Conservation (phyloP, 2,329 filamentous ascomycete genomes). For the Diatrype stigma region DNA sequence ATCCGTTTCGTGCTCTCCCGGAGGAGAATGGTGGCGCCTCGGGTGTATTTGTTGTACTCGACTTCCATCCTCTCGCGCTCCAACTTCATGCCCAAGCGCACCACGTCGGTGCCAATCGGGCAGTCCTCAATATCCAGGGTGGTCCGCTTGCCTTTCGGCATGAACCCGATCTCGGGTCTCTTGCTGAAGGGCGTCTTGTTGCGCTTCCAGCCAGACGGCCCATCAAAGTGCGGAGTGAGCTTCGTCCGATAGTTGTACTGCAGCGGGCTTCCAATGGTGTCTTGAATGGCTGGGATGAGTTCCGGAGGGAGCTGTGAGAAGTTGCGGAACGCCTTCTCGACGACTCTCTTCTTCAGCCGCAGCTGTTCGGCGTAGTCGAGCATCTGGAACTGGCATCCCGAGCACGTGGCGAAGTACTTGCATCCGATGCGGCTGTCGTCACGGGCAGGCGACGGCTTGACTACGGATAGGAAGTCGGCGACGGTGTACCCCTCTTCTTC, state of each 20-base stretch:
- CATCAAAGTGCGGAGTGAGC: slow-evolving; percentile 92
- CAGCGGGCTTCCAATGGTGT: slow-evolving; percentile 86
- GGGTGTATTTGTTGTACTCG: slow-evolving; percentile 68
- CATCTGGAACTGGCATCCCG: slow-evolving; percentile 97
- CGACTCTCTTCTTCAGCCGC: slow-evolving; percentile 74
- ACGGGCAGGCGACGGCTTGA: slow-evolving; percentile 68
- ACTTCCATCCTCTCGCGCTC: slow-evolving; percentile 73
- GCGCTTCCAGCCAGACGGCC: slow-evolving; percentile 57
- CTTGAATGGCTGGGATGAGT: slow-evolving; percentile 68
- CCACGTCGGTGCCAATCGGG: slow-evolving; percentile 84
- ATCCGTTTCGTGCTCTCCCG: slow-evolving; percentile 77
- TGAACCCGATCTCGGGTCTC: slow-evolving; percentile 84
- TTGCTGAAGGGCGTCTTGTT: slow-evolving; percentile 49
- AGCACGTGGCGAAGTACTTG: slow-evolving; percentile 82
- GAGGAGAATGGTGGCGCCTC: slow-evolving; percentile 82
- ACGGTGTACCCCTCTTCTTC: slow-evolving; percentile 63
- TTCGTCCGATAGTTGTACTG: slow-evolving; percentile 96
- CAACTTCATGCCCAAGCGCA: slow-evolving; percentile 71
- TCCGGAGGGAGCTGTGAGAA: slow-evolving; percentile 80
- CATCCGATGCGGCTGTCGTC: slow-evolving; percentile 76
- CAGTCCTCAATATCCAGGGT: slow-evolving; percentile 97
- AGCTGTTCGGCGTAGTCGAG: slow-evolving; percentile 85
- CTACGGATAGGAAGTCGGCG: slow-evolving; percentile 77
- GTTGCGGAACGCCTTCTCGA: slow-evolving; percentile 87
- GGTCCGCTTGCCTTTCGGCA: slow-evolving; percentile 72